These are phyloP conservation scores for Phaeosphaeriaceae sp. DNA, from an alignment of 2,329 filamentous ascomycete genomes.

Conservation along the genomic window DNA sequence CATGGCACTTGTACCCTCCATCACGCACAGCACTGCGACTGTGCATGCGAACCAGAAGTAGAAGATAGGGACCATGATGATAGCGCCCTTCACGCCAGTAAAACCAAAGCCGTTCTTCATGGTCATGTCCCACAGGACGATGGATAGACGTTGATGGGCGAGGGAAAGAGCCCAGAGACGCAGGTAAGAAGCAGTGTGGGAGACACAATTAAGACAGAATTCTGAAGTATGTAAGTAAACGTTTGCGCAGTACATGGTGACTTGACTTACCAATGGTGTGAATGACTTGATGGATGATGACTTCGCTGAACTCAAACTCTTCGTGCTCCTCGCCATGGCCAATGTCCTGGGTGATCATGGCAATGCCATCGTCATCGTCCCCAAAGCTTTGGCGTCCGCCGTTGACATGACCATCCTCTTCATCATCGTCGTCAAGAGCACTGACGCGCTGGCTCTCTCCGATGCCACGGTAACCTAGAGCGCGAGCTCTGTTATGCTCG, in stretches of 20 bases:
- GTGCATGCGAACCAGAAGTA: slow-evolving; percentile 89
- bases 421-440: slow-evolving; percentile 88
- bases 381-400: slow-evolving; percentile 70
- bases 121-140: slow-evolving; percentile 97
- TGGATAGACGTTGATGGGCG: slow-evolving; percentile 95
- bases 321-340: slow-evolving; percentile 78
- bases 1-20: slow-evolving; percentile 97
- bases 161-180: slow-evolving; percentile 97
- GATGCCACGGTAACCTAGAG: slow-evolving; percentile 89
- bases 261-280: slow-evolving; percentile 85
- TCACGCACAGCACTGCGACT: slow-evolving; percentile 81
- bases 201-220: slow-evolving; percentile 99
- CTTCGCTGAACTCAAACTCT: slow-evolving; percentile 95
- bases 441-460: slow-evolving; percentile 88
- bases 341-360: slow-evolving; percentile 88
- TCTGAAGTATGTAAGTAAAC: slow-evolving; percentile 59
- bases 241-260: not conserved
- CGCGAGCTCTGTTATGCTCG: slow-evolving; percentile 89
- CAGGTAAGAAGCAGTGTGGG: slow-evolving; percentile 97
- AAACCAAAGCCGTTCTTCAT: slow-evolving; percentile 76
- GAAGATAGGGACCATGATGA: slow-evolving; percentile 84
- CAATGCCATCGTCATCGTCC: slow-evolving; percentile 81
- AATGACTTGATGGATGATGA: slow-evolving; percentile 99
- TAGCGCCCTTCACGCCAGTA: slow-evolving; percentile 71
- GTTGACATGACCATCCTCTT: slow-evolving; percentile 64